These are phyloP conservation scores for Tuber borchii DNA, from an alignment of 495 filamentous ascomycete genomes.

Conservation along the genomic window DNA sequence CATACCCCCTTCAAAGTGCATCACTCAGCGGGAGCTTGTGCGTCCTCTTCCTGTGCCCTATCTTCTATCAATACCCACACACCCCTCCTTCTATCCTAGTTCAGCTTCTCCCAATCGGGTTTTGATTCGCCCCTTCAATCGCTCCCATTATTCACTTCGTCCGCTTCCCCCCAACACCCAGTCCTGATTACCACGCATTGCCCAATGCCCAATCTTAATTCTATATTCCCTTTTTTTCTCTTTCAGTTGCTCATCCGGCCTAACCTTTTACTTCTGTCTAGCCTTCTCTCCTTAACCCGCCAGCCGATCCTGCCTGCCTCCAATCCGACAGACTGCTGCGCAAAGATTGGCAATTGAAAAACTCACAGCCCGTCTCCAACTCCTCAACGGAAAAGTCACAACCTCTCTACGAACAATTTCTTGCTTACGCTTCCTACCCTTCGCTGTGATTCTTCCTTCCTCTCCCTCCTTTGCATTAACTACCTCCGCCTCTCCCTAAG, in stretches of 20 bases:
- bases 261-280: constrained; percentile 30
- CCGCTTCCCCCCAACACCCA: constrained; percentile 32
- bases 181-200: constrained; percentile 35
- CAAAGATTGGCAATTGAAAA: constrained; percentile 36
- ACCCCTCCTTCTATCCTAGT: constrained; percentile 41
- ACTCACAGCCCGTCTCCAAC: constrained; percentile 32
- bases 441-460: constrained; percentile 39
- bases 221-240: constrained; percentile 24
- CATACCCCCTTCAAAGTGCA: constrained; percentile 16
- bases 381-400: constrained; percentile 21
- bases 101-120: constrained; percentile 43
- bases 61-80: constrained; percentile 18
- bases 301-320: constrained; percentile 28
- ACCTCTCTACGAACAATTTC: constrained; percentile 38
- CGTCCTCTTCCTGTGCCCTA: constrained; percentile 6
- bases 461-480: constrained; percentile 24
- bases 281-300: constrained; percentile 37
- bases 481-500: constrained; percentile 37
- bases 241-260: constrained; percentile 14
- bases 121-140: constrained; percentile 37
- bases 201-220: constrained; percentile 35
- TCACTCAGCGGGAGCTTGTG: constrained; percentile 26
- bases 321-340: constrained; percentile 28
- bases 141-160: constrained; percentile 35
- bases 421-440: constrained; percentile 34